phyloP scores from a whole-genome alignment of 2,329 filamentous ascomycete genomes.

The Xylariaceae sp. region DNA sequence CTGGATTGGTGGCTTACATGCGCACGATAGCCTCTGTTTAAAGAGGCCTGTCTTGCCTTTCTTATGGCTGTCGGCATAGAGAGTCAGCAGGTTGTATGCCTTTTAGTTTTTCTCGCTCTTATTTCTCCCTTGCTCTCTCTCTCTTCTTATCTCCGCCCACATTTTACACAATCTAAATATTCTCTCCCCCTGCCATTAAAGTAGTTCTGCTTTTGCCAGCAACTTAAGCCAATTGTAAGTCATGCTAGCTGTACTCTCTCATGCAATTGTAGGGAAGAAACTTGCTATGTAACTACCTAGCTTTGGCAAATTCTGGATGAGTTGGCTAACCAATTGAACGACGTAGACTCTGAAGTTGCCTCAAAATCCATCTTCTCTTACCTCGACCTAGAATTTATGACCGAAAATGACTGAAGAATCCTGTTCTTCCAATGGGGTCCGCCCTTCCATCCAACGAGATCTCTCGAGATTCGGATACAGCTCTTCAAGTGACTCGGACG shows the following conservation, averaged over 20 bases:
- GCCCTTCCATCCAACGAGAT: slow-evolving; percentile 29
- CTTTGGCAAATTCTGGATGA: neutral
- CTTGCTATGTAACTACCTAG: no score
- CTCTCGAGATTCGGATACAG: slow-evolving; percentile 51
- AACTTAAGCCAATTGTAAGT: neutral
- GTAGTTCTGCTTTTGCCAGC: no score
- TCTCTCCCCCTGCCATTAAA: no score
- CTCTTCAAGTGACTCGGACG: slow-evolving; percentile 57
- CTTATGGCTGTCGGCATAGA: slow-evolving; percentile 2
- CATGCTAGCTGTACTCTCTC: neutral
- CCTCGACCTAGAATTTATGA: neutral
- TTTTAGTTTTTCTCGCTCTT: neutral
- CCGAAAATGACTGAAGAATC: slow-evolving; percentile 15
- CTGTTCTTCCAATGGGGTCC: slow-evolving; percentile 19
- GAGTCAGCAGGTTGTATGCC: slow-evolving; percentile 5
- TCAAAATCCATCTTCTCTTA: neutral
- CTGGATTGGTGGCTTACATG: slow-evolving; percentile 22
- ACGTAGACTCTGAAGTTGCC: neutral
- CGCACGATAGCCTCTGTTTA: slow-evolving; percentile 23
- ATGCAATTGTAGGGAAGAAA: no score
- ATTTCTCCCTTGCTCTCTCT: neutral
- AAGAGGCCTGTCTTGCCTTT: slow-evolving; percentile 6
- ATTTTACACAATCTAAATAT: neutral
- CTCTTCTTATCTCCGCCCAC: neutral
- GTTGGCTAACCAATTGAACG: slow-evolving; percentile 1